A percentile compares a stretch with the other conserved stretches of the same genome.
phyloP scores from a whole-genome alignment of 257 asterid genomes.

The Gentiana dahurica region DNA sequence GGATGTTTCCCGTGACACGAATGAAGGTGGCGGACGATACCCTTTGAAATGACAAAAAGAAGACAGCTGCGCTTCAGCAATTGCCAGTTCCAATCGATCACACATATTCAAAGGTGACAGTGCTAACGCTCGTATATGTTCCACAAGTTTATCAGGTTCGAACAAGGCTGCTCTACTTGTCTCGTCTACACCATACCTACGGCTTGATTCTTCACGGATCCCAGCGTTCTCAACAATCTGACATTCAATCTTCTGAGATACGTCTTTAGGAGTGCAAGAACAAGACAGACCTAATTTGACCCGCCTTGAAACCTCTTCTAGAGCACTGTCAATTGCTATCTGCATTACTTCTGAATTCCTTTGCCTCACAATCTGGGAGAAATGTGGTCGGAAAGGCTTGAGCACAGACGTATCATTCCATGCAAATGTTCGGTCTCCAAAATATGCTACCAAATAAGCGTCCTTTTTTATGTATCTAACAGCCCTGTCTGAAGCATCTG shows the following conservation, averaged over 20 bases:
- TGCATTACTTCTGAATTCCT: slow-evolving; percentile 75
- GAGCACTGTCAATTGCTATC: slow-evolving; percentile 59
- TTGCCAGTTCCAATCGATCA: slow-evolving; percentile 55
- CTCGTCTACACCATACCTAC: slow-evolving; percentile 57
- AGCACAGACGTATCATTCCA: slow-evolving; percentile 81
- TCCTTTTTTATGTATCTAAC: slow-evolving; percentile 64
- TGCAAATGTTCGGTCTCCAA: slow-evolving; percentile 89
- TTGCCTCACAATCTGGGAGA: slow-evolving; percentile 71
- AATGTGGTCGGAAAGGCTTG: slow-evolving; percentile 64
- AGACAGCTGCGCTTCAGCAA: slow-evolving; percentile 62
- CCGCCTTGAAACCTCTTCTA: slow-evolving; percentile 79
- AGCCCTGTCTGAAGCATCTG: slow-evolving; percentile 84
- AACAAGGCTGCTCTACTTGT: slow-evolving; percentile 44
- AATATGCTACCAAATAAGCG: slow-evolving; percentile 81
- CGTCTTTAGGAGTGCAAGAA: slow-evolving; percentile 53
- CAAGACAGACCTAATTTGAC: slow-evolving; percentile 76
- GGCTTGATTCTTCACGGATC: slow-evolving; percentile 66
- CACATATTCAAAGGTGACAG: slow-evolving; percentile 36
- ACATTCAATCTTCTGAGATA: slow-evolving; percentile 32
- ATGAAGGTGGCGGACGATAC: slow-evolving; percentile 32
- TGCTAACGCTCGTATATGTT: slow-evolving; percentile 46
- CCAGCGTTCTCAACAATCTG: slow-evolving; percentile 80
- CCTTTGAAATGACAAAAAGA: slow-evolving; percentile 67
- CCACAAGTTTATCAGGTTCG: slow-evolving; percentile 59
- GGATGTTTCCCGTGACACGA: slow-evolving; percentile 36